Percentiles rank a stretch among this genome's conserved stretches.
Conservation (phyloP, 225 moss, liverwort and hornwort genomes). For the Lunularia cruciata region DNA sequence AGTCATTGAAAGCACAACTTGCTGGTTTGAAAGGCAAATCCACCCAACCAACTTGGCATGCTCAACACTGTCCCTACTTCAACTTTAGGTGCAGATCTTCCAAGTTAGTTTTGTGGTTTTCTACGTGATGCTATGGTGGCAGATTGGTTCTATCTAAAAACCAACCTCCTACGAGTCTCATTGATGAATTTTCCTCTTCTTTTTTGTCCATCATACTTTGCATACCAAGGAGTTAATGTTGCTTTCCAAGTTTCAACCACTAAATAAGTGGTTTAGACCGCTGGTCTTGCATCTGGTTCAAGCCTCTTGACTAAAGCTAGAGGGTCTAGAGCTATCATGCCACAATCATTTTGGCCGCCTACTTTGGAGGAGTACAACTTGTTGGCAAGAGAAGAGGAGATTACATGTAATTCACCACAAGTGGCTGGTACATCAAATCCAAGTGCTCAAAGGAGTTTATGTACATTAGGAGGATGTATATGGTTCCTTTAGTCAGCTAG, state of each 20-base stretch:
- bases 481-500: no score
- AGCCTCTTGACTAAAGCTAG: no score
- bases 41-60: no score
- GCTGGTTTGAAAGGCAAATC: slow-evolving; percentile 1
- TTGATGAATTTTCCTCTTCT: neutral
- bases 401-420: neutral
- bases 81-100: no score
- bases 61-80: no score
- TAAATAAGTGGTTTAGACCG: no score
- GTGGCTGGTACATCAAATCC: neutral
- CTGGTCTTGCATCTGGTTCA: no score
- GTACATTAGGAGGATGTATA: neutral
- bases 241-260: no score
- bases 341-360: no score
- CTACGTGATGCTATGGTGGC: neutral
- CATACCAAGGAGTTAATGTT: no score
- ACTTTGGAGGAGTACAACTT: neutral
- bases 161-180: no score
- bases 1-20: neutral
- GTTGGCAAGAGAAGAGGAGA: neutral
- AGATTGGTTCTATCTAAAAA: neutral
- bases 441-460: neutral
- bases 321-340: no score
- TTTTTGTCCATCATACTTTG: neutral
- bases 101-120: neutral